Evolutionary conservation across 768 basidiomycete genomes (phyloP).

Genomic region (Boletus subparvulus): DNA sequence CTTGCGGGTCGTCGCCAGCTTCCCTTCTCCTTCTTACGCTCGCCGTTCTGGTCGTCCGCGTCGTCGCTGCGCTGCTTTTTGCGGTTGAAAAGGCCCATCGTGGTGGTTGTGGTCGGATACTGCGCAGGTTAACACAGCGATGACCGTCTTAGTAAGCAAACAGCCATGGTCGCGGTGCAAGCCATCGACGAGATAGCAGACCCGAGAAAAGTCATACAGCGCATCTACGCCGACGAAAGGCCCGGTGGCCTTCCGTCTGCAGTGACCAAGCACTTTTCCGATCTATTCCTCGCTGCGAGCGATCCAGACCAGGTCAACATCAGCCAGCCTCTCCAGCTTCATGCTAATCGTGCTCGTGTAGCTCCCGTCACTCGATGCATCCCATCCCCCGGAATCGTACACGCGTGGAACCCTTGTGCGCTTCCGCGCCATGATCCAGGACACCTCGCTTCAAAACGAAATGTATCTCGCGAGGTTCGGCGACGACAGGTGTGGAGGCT

Average conservation of each 20-base stretch:
- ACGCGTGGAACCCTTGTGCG: constrained; percentile 58
- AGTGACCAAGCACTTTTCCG: constrained; percentile 49
- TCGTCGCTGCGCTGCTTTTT: constrained; percentile 41
- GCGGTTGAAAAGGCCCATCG: constrained; percentile 61
- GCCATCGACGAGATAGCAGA: constrained; percentile 49
- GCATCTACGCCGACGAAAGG: constrained; percentile 40
- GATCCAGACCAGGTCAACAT: constrained; percentile 32
- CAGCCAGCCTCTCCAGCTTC: neutral
- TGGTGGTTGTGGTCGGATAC: constrained; percentile 15
- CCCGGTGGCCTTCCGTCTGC: constrained; percentile 33
- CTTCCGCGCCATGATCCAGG: constrained; percentile 80
- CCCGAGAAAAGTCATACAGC: constrained; percentile 48
- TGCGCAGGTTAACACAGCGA: constrained; percentile 9
- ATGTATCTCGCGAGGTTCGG: constrained; percentile 59
- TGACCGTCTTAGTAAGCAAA: constrained; percentile 16
- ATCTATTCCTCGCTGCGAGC: constrained; percentile 38
- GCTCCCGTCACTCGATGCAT: constrained; percentile 58
- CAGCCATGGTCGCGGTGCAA: constrained; percentile 52
- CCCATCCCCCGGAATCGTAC: constrained; percentile 49
- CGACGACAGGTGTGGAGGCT: constrained; percentile 60
- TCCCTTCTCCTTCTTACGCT: constrained; percentile 78
- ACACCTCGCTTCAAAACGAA: constrained; percentile 71
- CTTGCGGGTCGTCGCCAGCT: constrained; percentile 82
- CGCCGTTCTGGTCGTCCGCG: constrained; percentile 41
- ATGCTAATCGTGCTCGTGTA: constrained; percentile 26